A percentile compares a stretch with the other conserved stretches of the same genome.
Conservation (phyloP, 805 yeast genomes). For the Trichomonascus vanleenenianus region DNA sequence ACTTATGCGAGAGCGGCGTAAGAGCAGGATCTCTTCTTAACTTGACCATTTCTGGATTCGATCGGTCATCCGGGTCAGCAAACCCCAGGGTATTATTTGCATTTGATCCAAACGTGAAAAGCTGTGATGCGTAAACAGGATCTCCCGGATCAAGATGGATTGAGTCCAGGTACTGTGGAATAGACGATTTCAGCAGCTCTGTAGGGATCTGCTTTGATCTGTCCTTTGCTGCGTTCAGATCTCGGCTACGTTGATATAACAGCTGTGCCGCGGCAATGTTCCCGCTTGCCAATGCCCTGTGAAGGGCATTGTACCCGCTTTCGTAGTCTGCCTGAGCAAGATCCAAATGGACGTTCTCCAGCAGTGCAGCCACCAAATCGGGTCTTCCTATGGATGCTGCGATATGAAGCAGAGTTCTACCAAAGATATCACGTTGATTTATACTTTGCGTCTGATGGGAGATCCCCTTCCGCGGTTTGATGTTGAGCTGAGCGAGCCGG, state of each 20-base stretch:
- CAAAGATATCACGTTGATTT: conserved; percentile 56
- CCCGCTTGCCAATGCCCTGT: conserved; percentile 55
- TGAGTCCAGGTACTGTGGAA: neutral
- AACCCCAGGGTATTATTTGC: conserved; percentile 57
- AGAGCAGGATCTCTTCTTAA: conserved; percentile 17
- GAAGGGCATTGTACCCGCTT: conserved; percentile 77
- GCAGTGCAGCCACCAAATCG: conserved; percentile 33
- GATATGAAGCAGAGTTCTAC: conserved; percentile 37
- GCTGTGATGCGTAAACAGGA: conserved; percentile 13
- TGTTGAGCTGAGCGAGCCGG: no score
- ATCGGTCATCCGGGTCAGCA: conserved; percentile 51
- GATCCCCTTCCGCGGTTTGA: no score
- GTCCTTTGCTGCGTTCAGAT: conserved; percentile 52
- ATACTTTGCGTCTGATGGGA: conserved; percentile 8
- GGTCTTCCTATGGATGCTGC: conserved; percentile 25
- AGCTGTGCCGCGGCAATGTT: conserved; percentile 39
- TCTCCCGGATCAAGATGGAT: conserved; percentile 3
- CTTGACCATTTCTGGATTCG: conserved; percentile 35
- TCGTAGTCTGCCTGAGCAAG: conserved; percentile 52
- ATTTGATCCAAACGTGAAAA: conserved; percentile 58
- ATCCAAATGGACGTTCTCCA: conserved; percentile 43
- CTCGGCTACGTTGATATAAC: conserved; percentile 30
- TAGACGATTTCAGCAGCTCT: conserved; percentile 42
- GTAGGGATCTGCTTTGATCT: conserved; percentile 65
- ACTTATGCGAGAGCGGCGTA: conserved; percentile 12